These are phyloP conservation scores for Cochlearia excelsa DNA, from an alignment of 345 rosid species.

Conservation along the genomic window DNA sequence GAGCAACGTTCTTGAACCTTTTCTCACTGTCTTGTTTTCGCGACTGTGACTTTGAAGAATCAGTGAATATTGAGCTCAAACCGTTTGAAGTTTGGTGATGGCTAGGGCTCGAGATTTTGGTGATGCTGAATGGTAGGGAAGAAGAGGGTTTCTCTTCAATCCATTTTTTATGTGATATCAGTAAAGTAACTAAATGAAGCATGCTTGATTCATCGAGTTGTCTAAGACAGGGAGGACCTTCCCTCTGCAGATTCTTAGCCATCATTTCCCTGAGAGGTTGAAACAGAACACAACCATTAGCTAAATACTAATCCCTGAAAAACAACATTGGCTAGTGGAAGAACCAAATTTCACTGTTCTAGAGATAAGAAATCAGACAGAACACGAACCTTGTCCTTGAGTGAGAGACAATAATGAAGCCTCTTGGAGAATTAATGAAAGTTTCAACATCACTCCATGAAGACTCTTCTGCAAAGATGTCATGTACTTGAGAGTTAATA, in stretches of 20 bases:
- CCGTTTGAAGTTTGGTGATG: constrained; percentile 44
- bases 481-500: constrained; percentile 25
- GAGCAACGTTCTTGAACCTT: constrained; percentile 41
- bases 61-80: constrained; percentile 53
- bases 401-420: constrained; percentile 44
- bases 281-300: constrained; percentile 14
- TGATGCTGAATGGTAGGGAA: constrained; percentile 49
- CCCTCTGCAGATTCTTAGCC: constrained; percentile 57
- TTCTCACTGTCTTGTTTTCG: constrained; percentile 33
- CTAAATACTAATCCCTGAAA: neutral
- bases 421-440: constrained; percentile 55
- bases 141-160: constrained; percentile 56
- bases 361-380: neutral
- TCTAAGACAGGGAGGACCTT: constrained; percentile 61
- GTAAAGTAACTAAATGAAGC: constrained; percentile 52
- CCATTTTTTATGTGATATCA: constrained; percentile 73
- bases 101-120: constrained; percentile 29
- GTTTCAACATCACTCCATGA: constrained; percentile 64
- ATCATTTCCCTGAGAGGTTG: constrained; percentile 54
- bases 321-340: constrained; percentile 9
- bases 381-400: constrained; percentile 64
- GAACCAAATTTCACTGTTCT: neutral
- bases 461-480: constrained; percentile 41
- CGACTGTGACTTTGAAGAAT: constrained; percentile 25
- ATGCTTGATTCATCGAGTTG: constrained; percentile 47